Evolutionary conservation across 371 early-diverging fungal species (phyloP), one percentile per base, ranked within the genome.

Genomic region (Mucor circinelloides): DNA sequence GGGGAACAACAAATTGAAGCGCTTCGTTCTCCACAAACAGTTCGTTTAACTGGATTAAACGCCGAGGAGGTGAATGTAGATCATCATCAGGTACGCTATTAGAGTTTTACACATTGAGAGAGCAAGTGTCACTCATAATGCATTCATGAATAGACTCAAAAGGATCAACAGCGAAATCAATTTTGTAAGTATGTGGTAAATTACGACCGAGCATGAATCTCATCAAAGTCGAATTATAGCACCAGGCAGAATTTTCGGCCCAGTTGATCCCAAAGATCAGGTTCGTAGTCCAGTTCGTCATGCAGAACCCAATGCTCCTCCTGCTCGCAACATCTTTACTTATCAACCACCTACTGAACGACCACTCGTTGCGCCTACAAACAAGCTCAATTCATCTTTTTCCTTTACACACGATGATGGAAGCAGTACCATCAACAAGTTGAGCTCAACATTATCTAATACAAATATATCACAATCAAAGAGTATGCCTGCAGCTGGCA

Each of bases 311-410:
- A 71, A 66, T 13, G 68, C 67, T 9, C 74, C 75, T 42, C 62
- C 69, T 40, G 40, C 58, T 30, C 72, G 82, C 15, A 78, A 82
- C 58, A 82, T 82, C 40, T 82, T 82, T 36, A 71, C 83, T 10
- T 82, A 80, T 38, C 64, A 76, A 34, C 83, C 83, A 19, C 78
- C 78, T 27, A 54, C 63, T 19, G 60, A 65, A 34, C 64, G 72
- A 46, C 79, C 77, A 17, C 46, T 76, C 1, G 80, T 80, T 7
- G 67, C 71, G 4, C 70, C 77, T 31, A 74, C 78, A 17, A 71
- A 75, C 12, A 73, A 75, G 13, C 57, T 81, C 15, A 69, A 58
- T 23, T 71, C 77, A 19, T 63, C 70, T 15, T 75, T 81, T 23
- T 60, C 59, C 12, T 77, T 78, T 23, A 67, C 66, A 6, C 72